Base-by-base conservation (phyloP, 257 asterid genomes). In the Oldenlandia corymbosa region DNA sequence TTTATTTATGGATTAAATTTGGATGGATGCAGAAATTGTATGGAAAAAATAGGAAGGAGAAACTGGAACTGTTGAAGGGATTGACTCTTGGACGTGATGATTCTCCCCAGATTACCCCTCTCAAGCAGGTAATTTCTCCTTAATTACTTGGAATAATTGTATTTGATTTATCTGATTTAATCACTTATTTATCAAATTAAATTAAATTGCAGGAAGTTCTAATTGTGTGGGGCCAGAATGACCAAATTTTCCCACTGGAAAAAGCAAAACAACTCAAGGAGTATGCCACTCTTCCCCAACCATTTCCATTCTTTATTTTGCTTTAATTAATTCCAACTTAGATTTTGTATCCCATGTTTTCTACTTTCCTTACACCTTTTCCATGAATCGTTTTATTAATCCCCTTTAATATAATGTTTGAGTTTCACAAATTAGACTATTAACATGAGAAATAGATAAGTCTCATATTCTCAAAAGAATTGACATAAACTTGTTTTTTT, bases 211-310 rank as follows among this genome's bases (percentile, higher is more conserved):
- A 86, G 97, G 80, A 83, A 63, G 90, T 82, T 55, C 65, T 88
- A 75, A 76, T 91, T n/a, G 79, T 91, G 45, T 91, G 98, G 96
- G 98, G 96, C 10, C 95, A 91, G 28, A 60, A 77, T 51, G 96
- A 91, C 68, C 79, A 71, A 52, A 84, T 91, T 45, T 88, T 91
- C 76, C 62, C 66, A 52, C 41, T 81, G 58, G 95, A 88, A 53
- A 90, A 76, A 74, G 94, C 87, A 9, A 42, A 31, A 10, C 80
- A 87, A 49, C 95, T 90, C 64, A 70, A 79, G 16, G 68, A 74
- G 97, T 90, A 80, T 39, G 84, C 58, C n/a, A 48, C 52, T 39
- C 31, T 51, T 21, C 27, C 18, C 31, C 32, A 26, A 39, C 20
- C 63, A 31, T 51, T 36, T 50, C 62, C n/a, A 43, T 27, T 10